Evolutionary conservation across 768 basidiomycete species (phyloP).

Genomic region (Lactarius hatsudake): DNA sequence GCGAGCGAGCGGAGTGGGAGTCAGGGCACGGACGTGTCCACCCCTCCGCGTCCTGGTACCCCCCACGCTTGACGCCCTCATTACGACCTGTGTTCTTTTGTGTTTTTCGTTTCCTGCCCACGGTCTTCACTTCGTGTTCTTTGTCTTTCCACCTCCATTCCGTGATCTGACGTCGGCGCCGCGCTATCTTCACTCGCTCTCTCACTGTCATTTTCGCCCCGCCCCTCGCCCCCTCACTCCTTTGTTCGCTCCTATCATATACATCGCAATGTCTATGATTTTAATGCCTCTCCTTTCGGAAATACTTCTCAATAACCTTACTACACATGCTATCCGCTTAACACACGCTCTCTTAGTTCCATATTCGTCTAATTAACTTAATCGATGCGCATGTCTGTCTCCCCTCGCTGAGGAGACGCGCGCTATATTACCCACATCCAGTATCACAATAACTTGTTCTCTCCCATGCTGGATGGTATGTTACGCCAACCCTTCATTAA

Average conservation of each 20-base stretch:
- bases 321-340: conserved; percentile 5
- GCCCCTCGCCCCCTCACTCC: not conserved
- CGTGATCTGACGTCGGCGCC: conserved; percentile 12
- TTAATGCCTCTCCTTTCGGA: not conserved
- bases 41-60: conserved; percentile 20
- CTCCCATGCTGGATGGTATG: conserved; percentile 1
- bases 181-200: conserved; percentile 11
- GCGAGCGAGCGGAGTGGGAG: conserved; percentile 23
- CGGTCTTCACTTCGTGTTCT: too few relatives aligned
- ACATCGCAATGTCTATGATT: conserved; percentile 10
- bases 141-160: not conserved
- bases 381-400: too few relatives aligned
- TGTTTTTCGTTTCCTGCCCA: not conserved
- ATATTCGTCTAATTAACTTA: conserved; percentile 8
- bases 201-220: not conserved
- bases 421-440: not conserved
- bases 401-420: conserved; percentile 1
- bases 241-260: conserved; percentile 7
- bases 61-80: conserved; percentile 16
- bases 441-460: not conserved
- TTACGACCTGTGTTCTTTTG: conserved; percentile 4
- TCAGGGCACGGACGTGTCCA: conserved; percentile 15
- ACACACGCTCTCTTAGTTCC: conserved; percentile 5
- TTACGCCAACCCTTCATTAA: conserved; percentile 2
- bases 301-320: conserved; percentile 10